Base-by-base conservation (phyloP, 2,329 filamentous ascomycete genomes). In the Teratosphaeria zuluensis region DNA sequence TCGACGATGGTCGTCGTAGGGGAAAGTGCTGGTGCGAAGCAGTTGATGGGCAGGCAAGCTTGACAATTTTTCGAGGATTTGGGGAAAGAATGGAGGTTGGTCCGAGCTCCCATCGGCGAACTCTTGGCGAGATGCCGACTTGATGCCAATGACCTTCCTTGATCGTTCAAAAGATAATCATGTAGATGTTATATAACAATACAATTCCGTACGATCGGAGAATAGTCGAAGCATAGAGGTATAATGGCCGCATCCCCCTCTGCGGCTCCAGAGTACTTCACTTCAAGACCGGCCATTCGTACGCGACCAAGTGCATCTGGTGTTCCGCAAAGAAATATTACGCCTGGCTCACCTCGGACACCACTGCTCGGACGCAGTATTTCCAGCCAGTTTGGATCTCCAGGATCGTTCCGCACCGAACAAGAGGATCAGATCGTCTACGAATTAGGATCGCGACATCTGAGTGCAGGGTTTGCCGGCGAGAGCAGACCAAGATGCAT, bases 351-450 rank as follows among this genome's bases (percentile, higher is more conserved):
- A 76, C 83, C 54, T 73, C 78, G 33, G 83, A 85, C 69, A 79
- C 84, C 64, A 82, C 82, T 53, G 78, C 84, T 64, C 81, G 84
- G 60, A 74, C 84, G 67, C 72, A 88, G 65, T 79, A 85, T 68
- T 77, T 86, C 67, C 64, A 79, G 80, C 21, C 77, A 80, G 56
- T 83, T 80, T 63, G 81, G 81, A 32, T 85, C 84, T 4, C 81
- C 83, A 1, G 77, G 80, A 53, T 77, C 77, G 33, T 84, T 81
- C 62, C 82, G 84, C 21, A 69, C 71, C 54, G 80, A 84, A 59
- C 91, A 96, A 67, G 94, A 99, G 68, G 94, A 96, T 65, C 79
- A 87, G 6, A 75, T 96, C 4, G 81, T 99, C 51, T 78, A 96
- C 56, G 91, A 97, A 71, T 72, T 97, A 38, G 92, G 91, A 1